phyloP scores from a whole-genome alignment of 2,329 filamentous ascomycete species.

The Aspergillus sp. region DNA sequence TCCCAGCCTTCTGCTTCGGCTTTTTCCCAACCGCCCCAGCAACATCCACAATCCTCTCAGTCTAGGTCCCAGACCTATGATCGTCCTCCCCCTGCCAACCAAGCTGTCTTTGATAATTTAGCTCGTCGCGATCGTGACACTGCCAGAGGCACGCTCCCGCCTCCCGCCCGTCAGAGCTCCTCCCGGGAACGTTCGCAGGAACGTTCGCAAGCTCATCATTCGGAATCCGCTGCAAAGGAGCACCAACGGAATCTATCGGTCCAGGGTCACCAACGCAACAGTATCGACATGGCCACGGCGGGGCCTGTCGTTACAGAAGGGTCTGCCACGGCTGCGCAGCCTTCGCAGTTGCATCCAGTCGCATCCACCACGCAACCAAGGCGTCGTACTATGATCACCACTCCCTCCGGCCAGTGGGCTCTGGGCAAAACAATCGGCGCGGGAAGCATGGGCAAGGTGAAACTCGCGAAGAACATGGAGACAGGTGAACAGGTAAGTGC shows the following conservation, averaged over 20 bases:
- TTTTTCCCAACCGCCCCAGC: constrained; percentile 22
- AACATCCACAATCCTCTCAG: constrained; percentile 18
- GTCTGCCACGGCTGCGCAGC: constrained; percentile 44
- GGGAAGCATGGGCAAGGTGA: constrained; percentile 98
- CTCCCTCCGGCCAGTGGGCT: constrained; percentile 85
- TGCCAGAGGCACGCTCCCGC: constrained; percentile 53
- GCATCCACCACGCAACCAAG: constrained; percentile 34
- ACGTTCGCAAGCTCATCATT: constrained; percentile 36
- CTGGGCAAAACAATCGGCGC: constrained; percentile 95
- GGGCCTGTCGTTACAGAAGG: constrained; percentile 47
- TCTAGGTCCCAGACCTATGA: constrained; percentile 38
- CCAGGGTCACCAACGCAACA: constrained; percentile 35
- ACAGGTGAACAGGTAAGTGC: constrained; percentile 74
- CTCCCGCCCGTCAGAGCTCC: constrained; percentile 52
- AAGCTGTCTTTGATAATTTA: constrained; percentile 44
- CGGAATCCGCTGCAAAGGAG: constrained; percentile 46
- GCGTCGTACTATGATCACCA: constrained; percentile 73
- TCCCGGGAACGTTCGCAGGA: constrained; percentile 52
- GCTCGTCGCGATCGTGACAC: constrained; percentile 67
- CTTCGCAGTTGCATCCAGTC: constrained; percentile 24
- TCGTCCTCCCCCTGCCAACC: constrained; percentile 39
- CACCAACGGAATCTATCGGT: constrained; percentile 34
- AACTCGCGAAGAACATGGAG: constrained; percentile 83
- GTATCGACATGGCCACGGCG: constrained; percentile 40
- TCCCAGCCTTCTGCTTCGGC: constrained; percentile 16